A percentile compares a stretch with the other conserved stretches of the same genome.
Evolutionary conservation across 2,329 filamentous ascomycete species (phyloP).

Genomic region (Teratosphaeria viscida): DNA sequence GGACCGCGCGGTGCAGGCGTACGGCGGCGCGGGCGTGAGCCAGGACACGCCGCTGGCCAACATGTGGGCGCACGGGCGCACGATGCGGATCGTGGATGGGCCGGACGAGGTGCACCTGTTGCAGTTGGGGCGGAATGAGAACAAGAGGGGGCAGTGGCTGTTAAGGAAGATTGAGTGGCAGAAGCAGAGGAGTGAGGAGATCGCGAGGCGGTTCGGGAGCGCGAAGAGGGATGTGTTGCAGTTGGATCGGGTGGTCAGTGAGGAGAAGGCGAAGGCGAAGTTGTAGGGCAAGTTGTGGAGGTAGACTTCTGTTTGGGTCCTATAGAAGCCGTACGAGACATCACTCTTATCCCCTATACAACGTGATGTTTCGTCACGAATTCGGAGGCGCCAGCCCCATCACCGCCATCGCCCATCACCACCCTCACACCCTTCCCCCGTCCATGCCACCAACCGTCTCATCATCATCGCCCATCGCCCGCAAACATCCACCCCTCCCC

Average conservation of each 20-base stretch:
- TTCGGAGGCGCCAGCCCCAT: no score
- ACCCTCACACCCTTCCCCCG: no score
- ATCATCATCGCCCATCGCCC: neutral
- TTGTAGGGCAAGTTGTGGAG: neutral
- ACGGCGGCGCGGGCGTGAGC: conserved; percentile 79
- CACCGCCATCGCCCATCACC: no score
- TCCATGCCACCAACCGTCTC: no score
- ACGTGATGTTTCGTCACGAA: no score
- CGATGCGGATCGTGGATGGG: conserved; percentile 51
- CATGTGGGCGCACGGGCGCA: conserved; percentile 28
- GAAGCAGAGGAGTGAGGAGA: conserved; percentile 51
- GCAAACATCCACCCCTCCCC: conserved; percentile 20
- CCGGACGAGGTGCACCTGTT: conserved; percentile 90
- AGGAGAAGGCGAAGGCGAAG: conserved; percentile 2
- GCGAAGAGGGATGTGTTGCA: conserved; percentile 32
- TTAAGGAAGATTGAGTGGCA: conserved; percentile 55
- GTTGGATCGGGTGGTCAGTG: conserved; percentile 23
- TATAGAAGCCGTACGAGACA: no score
- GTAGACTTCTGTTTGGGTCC: neutral
- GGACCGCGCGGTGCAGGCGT: conserved; percentile 87
- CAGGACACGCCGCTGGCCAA: conserved; percentile 87
- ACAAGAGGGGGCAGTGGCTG: conserved; percentile 44
- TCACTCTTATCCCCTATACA: no score
- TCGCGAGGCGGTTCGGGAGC: conserved; percentile 52
- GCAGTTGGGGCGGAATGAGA: conserved; percentile 73